Evolutionary conservation across 306 rosid genomes (phyloP).

Genomic region (Mucuna pruriens): DNA sequence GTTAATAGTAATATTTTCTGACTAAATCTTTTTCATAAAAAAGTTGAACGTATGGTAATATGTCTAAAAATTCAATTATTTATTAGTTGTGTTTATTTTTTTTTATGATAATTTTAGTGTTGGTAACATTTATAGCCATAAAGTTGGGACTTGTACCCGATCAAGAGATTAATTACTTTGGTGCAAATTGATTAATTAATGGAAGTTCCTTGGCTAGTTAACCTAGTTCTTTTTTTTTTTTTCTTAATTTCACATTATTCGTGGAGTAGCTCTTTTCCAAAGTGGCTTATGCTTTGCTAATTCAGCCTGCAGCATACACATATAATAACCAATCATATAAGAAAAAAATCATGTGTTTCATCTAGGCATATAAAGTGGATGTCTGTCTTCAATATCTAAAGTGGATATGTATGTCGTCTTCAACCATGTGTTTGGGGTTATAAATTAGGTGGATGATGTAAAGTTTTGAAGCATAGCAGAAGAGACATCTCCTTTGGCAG

Average conservation of each 20-base stretch:
- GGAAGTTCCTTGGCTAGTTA: not conserved
- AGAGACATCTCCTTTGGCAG: constrained; percentile 21
- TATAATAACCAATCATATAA: not conserved
- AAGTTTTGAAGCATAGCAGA: not conserved
- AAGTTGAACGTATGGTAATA: too few relatives aligned
- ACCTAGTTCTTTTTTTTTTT: not conserved
- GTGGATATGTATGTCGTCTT: not conserved
- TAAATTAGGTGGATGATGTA: not conserved
- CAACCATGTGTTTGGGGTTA: constrained; percentile 13
- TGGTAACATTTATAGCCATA: not conserved
- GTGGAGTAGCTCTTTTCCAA: not conserved
- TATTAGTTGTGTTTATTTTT: too few relatives aligned
- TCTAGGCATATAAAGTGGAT: not conserved
- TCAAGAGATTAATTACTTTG: not conserved
- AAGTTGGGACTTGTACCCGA: not conserved
- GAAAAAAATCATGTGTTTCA: not conserved
- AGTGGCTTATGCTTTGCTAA: not conserved
- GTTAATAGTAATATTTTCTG: too few relatives aligned
- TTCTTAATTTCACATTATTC: constrained; percentile 10
- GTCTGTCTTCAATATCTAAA: constrained; percentile 11
- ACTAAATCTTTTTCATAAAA: too few relatives aligned
- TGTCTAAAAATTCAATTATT: too few relatives aligned
- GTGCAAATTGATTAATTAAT: not conserved
- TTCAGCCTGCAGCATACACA: constrained; percentile 5
- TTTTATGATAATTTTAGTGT: too few relatives aligned